A percentile compares a stretch with the other conserved stretches of the same genome.
These are phyloP conservation scores for Plasmodium cynomolgi DNA, from an alignment of 169 alveolate species.

Conservation along the genomic window DNA sequence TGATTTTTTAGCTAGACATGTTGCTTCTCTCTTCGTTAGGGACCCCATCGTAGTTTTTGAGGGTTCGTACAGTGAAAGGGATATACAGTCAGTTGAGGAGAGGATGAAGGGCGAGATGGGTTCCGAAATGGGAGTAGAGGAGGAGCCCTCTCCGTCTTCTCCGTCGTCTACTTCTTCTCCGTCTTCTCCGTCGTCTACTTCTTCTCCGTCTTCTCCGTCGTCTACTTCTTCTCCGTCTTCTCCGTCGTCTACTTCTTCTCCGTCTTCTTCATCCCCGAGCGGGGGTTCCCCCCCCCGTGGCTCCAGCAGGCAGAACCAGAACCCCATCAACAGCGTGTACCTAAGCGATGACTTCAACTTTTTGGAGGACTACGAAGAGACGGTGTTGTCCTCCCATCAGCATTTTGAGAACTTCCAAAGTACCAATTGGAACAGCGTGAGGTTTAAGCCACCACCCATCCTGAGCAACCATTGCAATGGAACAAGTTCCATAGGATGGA, in stretches of 20 bases:
- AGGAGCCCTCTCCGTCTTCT: no score
- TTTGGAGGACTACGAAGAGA: slow-evolving; percentile 73
- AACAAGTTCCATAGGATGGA: slow-evolving; percentile 86
- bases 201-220: no score
- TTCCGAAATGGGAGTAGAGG: slow-evolving; percentile 11
- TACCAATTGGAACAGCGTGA: slow-evolving; percentile 97
- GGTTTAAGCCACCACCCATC: slow-evolving; percentile 96
- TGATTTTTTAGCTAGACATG: slow-evolving; percentile 91
- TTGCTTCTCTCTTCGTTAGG: slow-evolving; percentile 90
- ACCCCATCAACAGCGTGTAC: not conserved
- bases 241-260: no score
- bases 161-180: no score
- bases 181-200: no score
- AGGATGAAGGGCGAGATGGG: not conserved
- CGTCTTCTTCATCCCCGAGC: not conserved
- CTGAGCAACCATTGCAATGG: slow-evolving; percentile 45
- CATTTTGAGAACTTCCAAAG: slow-evolving; percentile 96
- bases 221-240: no score
- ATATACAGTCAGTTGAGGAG: slow-evolving; percentile 72
- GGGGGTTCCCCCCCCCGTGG: not conserved
- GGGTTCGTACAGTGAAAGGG: slow-evolving; percentile 73
- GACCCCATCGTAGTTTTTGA: slow-evolving; percentile 95
- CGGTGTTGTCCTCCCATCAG: slow-evolving; percentile 60
- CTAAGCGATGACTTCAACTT: slow-evolving; percentile 40
- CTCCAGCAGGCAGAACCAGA: not conserved